Conservation (phyloP, 331 rosid genomes). For the Ulmus americana region DNA sequence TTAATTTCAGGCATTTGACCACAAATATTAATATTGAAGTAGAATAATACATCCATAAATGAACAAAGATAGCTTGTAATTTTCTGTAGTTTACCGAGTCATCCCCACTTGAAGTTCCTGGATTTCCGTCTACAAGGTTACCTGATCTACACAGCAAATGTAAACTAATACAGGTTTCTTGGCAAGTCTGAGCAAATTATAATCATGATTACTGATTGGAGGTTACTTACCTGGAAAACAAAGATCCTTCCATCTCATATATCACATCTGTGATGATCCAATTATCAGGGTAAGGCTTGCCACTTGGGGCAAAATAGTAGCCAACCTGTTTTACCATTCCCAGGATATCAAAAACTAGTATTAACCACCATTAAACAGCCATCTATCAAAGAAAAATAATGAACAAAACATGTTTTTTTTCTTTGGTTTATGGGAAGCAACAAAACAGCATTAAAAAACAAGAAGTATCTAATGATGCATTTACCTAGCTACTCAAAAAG, state of each 20-base stretch:
- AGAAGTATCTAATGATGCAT: no score
- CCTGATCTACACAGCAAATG: slow-evolving; percentile 61
- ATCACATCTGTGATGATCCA: slow-evolving; percentile 89
- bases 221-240: slow-evolving; percentile 58
- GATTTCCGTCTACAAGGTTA: slow-evolving; percentile 74
- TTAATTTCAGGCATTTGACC: slow-evolving; percentile 20
- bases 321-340: slow-evolving; percentile 72
- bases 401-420: slow-evolving; percentile 12
- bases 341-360: slow-evolving; percentile 36
- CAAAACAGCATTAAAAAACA: no score
- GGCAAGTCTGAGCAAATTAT: no score
- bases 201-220: not conserved
- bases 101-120: slow-evolving; percentile 87
- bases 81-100: slow-evolving; percentile 58
- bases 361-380: slow-evolving; percentile 28
- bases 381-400: slow-evolving; percentile 25
- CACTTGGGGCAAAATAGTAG: slow-evolving; percentile 98
- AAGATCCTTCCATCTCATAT: slow-evolving; percentile 79
- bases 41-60: not conserved
- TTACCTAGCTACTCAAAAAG: no score
- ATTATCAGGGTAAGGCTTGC: slow-evolving; percentile 98
- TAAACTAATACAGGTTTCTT: not conserved
- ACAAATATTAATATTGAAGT: slow-evolving; percentile 8
- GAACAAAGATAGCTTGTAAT: not conserved
- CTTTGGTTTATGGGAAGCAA: no score